A percentile compares a stretch with the other conserved stretches of the same genome.
phyloP scores from a whole-genome alignment of 2,329 filamentous ascomycete species.

The Zymoseptoria passerinii region DNA sequence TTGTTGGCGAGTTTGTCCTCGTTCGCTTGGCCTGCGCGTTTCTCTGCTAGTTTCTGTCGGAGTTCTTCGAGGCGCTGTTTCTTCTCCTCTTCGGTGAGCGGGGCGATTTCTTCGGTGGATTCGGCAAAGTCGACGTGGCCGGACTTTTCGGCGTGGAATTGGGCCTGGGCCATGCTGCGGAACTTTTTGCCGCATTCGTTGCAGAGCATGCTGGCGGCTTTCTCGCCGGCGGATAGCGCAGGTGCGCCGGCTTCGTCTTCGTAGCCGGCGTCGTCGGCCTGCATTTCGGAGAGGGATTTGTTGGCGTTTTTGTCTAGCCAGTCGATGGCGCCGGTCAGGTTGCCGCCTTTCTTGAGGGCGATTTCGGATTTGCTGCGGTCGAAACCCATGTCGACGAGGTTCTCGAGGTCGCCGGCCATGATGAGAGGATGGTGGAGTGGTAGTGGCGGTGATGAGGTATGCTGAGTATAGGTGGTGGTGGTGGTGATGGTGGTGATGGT shows the following conservation, averaged over 20 bases:
- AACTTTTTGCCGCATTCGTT: constrained; percentile 94
- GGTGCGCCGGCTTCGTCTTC: constrained; percentile 42
- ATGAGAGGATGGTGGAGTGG: constrained; percentile 7
- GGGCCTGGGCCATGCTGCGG: constrained; percentile 68
- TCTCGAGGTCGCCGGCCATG: constrained; percentile 49
- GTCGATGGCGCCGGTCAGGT: constrained; percentile 74
- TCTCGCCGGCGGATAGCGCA: constrained; percentile 60
- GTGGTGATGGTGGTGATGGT: too few relatives aligned
- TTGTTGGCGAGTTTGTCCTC: constrained; percentile 75
- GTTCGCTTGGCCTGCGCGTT: constrained; percentile 58
- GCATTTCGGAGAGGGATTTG: constrained; percentile 74
- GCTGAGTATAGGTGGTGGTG: not conserved
- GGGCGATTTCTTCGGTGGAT: constrained; percentile 84
- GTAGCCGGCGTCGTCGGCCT: constrained; percentile 36
- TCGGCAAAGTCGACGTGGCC: constrained; percentile 87
- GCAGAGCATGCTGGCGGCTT: constrained; percentile 76
- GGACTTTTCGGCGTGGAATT: constrained; percentile 85
- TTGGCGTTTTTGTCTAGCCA: constrained; percentile 93
- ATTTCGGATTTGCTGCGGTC: constrained; percentile 73
- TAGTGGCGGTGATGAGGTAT: constrained; percentile 1
- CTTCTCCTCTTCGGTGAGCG: constrained; percentile 88
- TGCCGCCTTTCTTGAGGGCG: constrained; percentile 74
- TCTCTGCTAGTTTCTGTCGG: constrained; percentile 60
- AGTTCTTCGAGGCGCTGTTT: constrained; percentile 69
- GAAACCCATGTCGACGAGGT: constrained; percentile 65